Percentiles rank a stretch among this genome's conserved stretches.
Conservation (phyloP, 805 yeast genomes). For the Brettanomyces sp. region DNA sequence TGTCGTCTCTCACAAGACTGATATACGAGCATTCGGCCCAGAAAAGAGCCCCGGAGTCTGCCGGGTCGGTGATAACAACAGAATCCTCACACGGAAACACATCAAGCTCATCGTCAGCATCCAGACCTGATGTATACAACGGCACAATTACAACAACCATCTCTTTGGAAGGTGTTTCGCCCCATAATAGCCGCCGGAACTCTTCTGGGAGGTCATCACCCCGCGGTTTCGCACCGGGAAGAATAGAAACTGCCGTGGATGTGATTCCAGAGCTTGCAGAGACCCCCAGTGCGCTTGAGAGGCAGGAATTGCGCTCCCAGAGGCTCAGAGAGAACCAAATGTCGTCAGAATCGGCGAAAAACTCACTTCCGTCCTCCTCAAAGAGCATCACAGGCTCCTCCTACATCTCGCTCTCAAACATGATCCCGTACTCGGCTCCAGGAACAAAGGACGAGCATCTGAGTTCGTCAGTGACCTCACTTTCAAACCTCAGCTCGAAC, state of each 20-base stretch:
- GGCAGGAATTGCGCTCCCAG: neutral
- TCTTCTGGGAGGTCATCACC: neutral
- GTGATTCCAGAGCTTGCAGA: neutral
- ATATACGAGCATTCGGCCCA: slow-evolving; percentile 19
- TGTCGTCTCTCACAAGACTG: slow-evolving; percentile 26
- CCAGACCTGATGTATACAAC: slow-evolving; percentile 8
- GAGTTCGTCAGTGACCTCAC: slow-evolving; percentile 6
- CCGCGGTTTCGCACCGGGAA: neutral
- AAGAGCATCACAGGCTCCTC: slow-evolving; percentile 15
- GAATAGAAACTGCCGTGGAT: neutral
- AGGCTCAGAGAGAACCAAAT: neutral
- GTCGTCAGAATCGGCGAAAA: neutral
- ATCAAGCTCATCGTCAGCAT: neutral
- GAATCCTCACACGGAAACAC: slow-evolving; percentile 21
- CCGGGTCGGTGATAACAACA: slow-evolving; percentile 24
- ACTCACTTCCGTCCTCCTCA: neutral
- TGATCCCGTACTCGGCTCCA: slow-evolving; percentile 66
- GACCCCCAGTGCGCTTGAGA: neutral
- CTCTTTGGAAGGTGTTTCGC: slow-evolving; percentile 25
- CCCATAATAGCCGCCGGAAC: slow-evolving; percentile 2
- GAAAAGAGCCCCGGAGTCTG: slow-evolving; percentile 10
- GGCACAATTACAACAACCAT: slow-evolving; percentile 25
- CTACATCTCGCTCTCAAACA: slow-evolving; percentile 39
- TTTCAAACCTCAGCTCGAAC: neutral
- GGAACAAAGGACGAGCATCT: slow-evolving; percentile 37